Conservation (phyloP, 2,329 filamentous ascomycete species). For the Ophiostoma sp. region DNA sequence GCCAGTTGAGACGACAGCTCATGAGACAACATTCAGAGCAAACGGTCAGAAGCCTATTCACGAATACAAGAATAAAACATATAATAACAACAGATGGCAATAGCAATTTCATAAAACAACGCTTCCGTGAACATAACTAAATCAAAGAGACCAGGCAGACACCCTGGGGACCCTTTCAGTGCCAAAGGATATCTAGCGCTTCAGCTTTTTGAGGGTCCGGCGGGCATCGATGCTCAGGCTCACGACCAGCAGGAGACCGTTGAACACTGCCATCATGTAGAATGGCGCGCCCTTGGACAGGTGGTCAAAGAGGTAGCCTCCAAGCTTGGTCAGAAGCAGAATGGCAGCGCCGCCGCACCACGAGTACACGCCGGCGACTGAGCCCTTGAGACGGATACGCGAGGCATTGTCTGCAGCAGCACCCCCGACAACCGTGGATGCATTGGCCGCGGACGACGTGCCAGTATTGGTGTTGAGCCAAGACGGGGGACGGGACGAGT, state of each 20-base stretch:
- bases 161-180: neutral
- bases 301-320: conserved; percentile 78
- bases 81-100: neutral
- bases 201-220: conserved; percentile 30
- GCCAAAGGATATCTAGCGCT: conserved; percentile 2
- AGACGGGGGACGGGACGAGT: conserved; percentile 1
- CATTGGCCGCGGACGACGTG: conserved; percentile 2
- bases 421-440: neutral
- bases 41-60: too few relatives aligned
- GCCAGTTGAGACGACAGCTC: neutral
- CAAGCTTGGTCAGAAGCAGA: conserved; percentile 82
- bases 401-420: conserved; percentile 34
- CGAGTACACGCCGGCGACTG: conserved; percentile 90
- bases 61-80: neutral
- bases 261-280: conserved; percentile 89
- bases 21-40: neutral
- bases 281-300: conserved; percentile 74
- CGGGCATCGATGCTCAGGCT: conserved; percentile 48
- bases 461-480: neutral
- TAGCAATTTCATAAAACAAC: neutral
- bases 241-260: conserved; percentile 62
- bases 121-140: neutral
- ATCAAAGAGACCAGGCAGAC: neutral
- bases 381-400: conserved; percentile 70
- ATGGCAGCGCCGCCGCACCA: conserved; percentile 88